These are phyloP conservation scores for Suhomyces wounanorum DNA, from an alignment of 1,139 yeast species.

Conservation along the genomic window DNA sequence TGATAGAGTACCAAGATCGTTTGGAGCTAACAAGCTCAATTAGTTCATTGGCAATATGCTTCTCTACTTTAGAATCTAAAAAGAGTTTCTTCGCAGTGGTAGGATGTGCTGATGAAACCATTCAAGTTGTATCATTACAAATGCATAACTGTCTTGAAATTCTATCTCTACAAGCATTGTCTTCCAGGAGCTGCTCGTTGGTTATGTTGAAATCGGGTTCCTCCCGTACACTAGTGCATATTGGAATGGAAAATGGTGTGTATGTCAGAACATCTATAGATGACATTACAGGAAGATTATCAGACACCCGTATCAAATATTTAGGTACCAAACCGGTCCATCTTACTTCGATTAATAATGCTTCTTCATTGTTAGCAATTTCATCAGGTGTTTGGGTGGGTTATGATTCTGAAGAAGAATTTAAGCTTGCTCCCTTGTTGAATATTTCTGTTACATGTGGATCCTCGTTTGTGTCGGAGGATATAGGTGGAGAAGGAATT, in stretches of 20 bases:
- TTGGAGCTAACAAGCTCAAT: slow-evolving; percentile 56
- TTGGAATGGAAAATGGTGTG: slow-evolving; percentile 83
- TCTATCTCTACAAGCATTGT: slow-evolving; percentile 66
- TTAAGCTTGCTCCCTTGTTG: slow-evolving; percentile 46
- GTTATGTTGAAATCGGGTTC: slow-evolving; percentile 31
- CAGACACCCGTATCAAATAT: slow-evolving; percentile 71
- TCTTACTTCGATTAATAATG: slow-evolving; percentile 39
- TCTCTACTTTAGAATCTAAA: slow-evolving; percentile 38
- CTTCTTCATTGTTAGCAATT: slow-evolving; percentile 39
- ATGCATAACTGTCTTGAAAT: slow-evolving; percentile 63
- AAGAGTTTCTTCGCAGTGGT: slow-evolving; percentile 64
- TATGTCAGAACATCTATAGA: slow-evolving; percentile 68
- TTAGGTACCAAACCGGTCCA: slow-evolving; percentile 67
- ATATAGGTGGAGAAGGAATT: slow-evolving; percentile 59
- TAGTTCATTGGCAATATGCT: slow-evolving; percentile 57
- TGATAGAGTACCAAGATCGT: slow-evolving; percentile 70
- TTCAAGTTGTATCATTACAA: slow-evolving; percentile 69
- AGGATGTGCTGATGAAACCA: slow-evolving; percentile 71
- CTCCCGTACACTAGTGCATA: slow-evolving; percentile 47
- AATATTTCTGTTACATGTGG: slow-evolving; percentile 35
- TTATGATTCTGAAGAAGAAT: slow-evolving; percentile 26
- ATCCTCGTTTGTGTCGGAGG: slow-evolving; percentile 63
- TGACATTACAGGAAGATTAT: slow-evolving; percentile 59
- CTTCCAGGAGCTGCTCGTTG: slow-evolving; percentile 57
- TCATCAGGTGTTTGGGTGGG: slow-evolving; percentile 47